A percentile compares a stretch with the other conserved stretches of the same genome.
These are phyloP conservation scores for Aciculosporium take DNA, from an alignment of 2,329 filamentous ascomycete species.

Conservation along the genomic window DNA sequence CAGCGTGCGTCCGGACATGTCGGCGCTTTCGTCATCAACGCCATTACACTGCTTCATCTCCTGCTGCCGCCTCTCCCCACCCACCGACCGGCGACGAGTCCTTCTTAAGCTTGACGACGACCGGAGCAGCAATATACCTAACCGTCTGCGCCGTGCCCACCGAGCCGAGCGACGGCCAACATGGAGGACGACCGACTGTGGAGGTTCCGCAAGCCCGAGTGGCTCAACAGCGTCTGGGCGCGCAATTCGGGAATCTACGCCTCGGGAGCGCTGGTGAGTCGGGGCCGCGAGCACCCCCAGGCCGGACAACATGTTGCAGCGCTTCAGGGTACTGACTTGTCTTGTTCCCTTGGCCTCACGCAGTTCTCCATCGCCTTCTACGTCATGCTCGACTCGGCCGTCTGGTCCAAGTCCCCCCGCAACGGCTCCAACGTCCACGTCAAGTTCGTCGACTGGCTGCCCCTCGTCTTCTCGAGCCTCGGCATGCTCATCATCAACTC, in stretches of 20 bases:
- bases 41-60: not conserved
- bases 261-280: slow-evolving; percentile 47
- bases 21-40: not conserved
- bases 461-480: slow-evolving; percentile 50
- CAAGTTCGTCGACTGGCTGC: slow-evolving; percentile 56
- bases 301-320: too few relatives aligned
- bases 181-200: slow-evolving; percentile 54
- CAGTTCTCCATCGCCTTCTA: slow-evolving; percentile 58
- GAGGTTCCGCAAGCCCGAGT: slow-evolving; percentile 53
- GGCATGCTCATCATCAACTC: slow-evolving; percentile 61
- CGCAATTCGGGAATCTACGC: slow-evolving; percentile 50
- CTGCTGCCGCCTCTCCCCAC: not conserved
- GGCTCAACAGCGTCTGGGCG: slow-evolving; percentile 50
- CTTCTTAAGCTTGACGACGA: too few relatives aligned
- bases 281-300: too few relatives aligned
- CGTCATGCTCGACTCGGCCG: slow-evolving; percentile 51
- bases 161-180: slow-evolving; percentile 8
- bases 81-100: not conserved
- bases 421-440: slow-evolving; percentile 49
- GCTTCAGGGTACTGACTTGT: too few relatives aligned
- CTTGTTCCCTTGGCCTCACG: too few relatives aligned
- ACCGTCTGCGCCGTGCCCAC: too few relatives aligned
- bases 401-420: slow-evolving; percentile 47
- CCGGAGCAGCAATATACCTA: not conserved
- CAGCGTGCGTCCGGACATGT: too few relatives aligned